A percentile compares a stretch with the other conserved stretches of the same genome.
Conservation (phyloP, 2,329 filamentous ascomycete species). For the Tolypocladium guangdongense region DNA sequence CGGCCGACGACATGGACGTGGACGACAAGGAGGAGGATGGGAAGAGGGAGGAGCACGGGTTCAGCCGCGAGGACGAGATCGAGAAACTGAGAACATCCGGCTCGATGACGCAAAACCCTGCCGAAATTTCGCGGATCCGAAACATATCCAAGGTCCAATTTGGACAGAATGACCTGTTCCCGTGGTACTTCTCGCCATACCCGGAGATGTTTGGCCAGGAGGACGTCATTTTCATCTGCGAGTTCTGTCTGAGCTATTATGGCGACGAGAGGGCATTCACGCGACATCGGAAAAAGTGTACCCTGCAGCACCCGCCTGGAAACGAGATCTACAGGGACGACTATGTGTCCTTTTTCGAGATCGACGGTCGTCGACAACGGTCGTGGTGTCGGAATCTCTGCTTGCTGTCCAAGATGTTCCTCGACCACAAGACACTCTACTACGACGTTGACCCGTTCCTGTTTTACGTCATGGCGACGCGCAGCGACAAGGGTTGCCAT, state of each 20-base stretch:
- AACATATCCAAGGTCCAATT: constrained; percentile 94
- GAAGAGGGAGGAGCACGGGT: constrained; percentile 42
- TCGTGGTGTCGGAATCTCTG: constrained; percentile 97
- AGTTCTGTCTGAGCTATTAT: constrained; percentile 91
- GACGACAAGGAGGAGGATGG: constrained; percentile 37
- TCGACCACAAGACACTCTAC: constrained; percentile 96
- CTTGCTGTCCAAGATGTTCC: constrained; percentile 86
- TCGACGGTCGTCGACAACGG: constrained; percentile 84
- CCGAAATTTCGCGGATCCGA: constrained; percentile 89
- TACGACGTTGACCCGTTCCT: constrained; percentile 99
- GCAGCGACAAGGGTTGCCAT: constrained; percentile 82
- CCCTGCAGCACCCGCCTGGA: constrained; percentile 81
- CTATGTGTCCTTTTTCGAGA: constrained; percentile 91
- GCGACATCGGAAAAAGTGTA: constrained; percentile 83
- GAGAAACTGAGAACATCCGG: constrained; percentile 90
- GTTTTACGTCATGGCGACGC: constrained; percentile 94
- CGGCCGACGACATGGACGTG: constrained; percentile 41
- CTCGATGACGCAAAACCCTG: constrained; percentile 98
- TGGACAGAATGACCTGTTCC: constrained; percentile 82
- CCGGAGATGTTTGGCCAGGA: constrained; percentile 79
- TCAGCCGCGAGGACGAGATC: constrained; percentile 81
- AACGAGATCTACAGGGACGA: constrained; percentile 98
- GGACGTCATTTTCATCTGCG: constrained; percentile 91
- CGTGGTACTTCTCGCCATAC: constrained; percentile 98
- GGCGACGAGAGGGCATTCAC: constrained; percentile 72